A percentile compares a stretch with the other conserved stretches of the same genome.
Conservation (phyloP, 2,329 filamentous ascomycete genomes). For the Rachicladosporium sp. region DNA sequence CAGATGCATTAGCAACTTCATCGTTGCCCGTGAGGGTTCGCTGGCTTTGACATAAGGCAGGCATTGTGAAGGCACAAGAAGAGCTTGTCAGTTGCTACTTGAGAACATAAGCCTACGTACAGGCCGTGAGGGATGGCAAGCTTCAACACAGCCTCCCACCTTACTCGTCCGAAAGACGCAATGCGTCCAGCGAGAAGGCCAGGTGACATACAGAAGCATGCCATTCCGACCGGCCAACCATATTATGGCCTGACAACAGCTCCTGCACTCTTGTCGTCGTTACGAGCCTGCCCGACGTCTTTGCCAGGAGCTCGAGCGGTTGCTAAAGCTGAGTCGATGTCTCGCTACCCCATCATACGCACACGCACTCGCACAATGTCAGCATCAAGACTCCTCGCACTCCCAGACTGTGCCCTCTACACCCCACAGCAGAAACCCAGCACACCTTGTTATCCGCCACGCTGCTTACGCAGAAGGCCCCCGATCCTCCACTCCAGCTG, state of each 20-base stretch:
- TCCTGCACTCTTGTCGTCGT: slow-evolving; percentile 16
- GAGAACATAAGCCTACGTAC: slow-evolving; percentile 32
- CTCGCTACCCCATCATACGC: slow-evolving; percentile 3
- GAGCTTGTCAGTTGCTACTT: slow-evolving; percentile 21
- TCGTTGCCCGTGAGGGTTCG: slow-evolving; percentile 16
- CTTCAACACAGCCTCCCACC: slow-evolving; percentile 17
- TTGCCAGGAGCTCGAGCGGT: too few relatives aligned
- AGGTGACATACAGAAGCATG: slow-evolving; percentile 31
- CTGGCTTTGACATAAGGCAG: slow-evolving; percentile 3
- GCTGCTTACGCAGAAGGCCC: slow-evolving; percentile 25
- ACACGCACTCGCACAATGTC: slow-evolving; percentile 14
- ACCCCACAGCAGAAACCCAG: too few relatives aligned
- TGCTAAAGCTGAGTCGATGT: too few relatives aligned
- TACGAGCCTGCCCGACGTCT: not conserved
- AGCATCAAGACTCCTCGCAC: slow-evolving; percentile 7
- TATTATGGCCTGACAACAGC: slow-evolving; percentile 17
- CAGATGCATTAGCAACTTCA: slow-evolving; percentile 20
- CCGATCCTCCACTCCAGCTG: slow-evolving; percentile 35
- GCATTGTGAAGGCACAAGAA: slow-evolving; percentile 16
- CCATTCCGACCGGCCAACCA: slow-evolving; percentile 17
- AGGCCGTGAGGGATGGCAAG: slow-evolving; percentile 22
- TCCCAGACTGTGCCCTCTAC: too few relatives aligned
- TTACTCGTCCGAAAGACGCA: slow-evolving; percentile 49
- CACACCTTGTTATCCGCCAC: slow-evolving; percentile 23
- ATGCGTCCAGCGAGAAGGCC: slow-evolving; percentile 43